These are phyloP conservation scores for Stephanodiscus minutulus DNA, from an alignment of 108 stramenopile species.

Conservation along the genomic window DNA sequence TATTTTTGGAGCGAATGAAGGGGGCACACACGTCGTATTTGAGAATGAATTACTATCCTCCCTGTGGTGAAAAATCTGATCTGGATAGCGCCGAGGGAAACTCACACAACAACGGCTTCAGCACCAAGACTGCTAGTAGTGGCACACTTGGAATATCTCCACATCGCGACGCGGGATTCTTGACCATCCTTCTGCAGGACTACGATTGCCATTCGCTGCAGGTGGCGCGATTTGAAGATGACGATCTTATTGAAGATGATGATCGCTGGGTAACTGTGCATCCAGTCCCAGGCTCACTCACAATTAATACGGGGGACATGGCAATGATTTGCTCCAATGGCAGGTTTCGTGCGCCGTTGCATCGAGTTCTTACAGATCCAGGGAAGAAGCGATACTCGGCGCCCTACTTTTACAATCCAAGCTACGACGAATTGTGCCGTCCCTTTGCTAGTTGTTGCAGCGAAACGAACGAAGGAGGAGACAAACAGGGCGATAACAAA, in stretches of 20 bases:
- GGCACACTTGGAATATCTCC: slow-evolving; percentile 73
- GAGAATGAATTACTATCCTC: slow-evolving; percentile 87
- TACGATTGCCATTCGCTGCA: slow-evolving; percentile 81
- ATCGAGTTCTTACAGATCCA: slow-evolving; percentile 84
- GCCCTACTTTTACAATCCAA: slow-evolving; percentile 94
- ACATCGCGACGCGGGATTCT: slow-evolving; percentile 91
- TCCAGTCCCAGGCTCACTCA: slow-evolving; percentile 82
- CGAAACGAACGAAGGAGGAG: slow-evolving; percentile 5
- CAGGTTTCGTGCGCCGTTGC: slow-evolving; percentile 81
- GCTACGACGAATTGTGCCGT: slow-evolving; percentile 60
- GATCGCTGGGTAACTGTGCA: slow-evolving; percentile 72
- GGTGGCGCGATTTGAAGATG: slow-evolving; percentile 59
- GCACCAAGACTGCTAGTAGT: slow-evolving; percentile 18
- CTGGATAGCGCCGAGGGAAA: neutral
- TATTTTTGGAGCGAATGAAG: slow-evolving; percentile 50
- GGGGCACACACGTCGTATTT: slow-evolving; percentile 82
- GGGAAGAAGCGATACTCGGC: slow-evolving; percentile 77
- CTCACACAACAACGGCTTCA: slow-evolving; percentile 8
- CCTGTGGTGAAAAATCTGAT: slow-evolving; percentile 25
- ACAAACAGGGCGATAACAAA: neutral
- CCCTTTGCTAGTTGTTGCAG: slow-evolving; percentile 44
- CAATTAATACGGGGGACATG: slow-evolving; percentile 95
- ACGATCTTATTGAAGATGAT: slow-evolving; percentile 28
- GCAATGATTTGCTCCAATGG: slow-evolving; percentile 93
- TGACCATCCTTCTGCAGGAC: slow-evolving; percentile 90